Percentiles rank a stretch among this genome's conserved stretches.
phyloP scores from a whole-genome alignment of 306 rosid species.

The Inga laurina region DNA sequence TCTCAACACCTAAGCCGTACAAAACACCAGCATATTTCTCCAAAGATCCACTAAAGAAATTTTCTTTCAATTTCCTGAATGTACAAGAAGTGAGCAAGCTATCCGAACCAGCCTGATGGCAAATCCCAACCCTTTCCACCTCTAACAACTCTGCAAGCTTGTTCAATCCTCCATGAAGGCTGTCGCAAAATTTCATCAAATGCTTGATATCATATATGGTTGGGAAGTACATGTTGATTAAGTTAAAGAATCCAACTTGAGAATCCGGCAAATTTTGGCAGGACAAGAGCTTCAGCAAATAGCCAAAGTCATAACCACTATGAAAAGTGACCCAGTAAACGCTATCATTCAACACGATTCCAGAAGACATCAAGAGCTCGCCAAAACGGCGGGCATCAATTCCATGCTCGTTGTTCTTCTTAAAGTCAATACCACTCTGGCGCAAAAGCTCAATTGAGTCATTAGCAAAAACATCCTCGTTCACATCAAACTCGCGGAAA shows the following conservation, averaged over 20 bases:
- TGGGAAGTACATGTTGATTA: constrained; percentile 49
- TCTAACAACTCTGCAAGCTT: constrained; percentile 62
- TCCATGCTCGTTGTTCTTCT: constrained; percentile 42
- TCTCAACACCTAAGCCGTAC: constrained; percentile 61
- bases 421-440: constrained; percentile 57
- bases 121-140: constrained; percentile 52
- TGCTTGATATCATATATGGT: constrained; percentile 52
- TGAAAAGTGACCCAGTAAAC: constrained; percentile 59
- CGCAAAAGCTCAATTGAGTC: constrained; percentile 55
- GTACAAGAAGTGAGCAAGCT: constrained; percentile 56
- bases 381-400: constrained; percentile 48
- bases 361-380: constrained; percentile 50
- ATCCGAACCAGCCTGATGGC: constrained; percentile 59
- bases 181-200: constrained; percentile 51
- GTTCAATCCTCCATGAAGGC: constrained; percentile 55
- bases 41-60: constrained; percentile 57
- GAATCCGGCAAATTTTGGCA: constrained; percentile 53
- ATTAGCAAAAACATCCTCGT: constrained; percentile 51
- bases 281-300: constrained; percentile 48
- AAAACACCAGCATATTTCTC: constrained; percentile 62
- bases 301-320: constrained; percentile 57
- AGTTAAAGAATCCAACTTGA: constrained; percentile 43
- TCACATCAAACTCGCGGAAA: constrained; percentile 50
- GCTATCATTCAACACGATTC: constrained; percentile 48
- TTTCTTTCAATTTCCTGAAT: constrained; percentile 54